Percentiles rank a stretch among this genome's conserved stretches.
phyloP scores from a whole-genome alignment of 2,329 filamentous ascomycete species.

The Apiospora kogelbergensis region DNA sequence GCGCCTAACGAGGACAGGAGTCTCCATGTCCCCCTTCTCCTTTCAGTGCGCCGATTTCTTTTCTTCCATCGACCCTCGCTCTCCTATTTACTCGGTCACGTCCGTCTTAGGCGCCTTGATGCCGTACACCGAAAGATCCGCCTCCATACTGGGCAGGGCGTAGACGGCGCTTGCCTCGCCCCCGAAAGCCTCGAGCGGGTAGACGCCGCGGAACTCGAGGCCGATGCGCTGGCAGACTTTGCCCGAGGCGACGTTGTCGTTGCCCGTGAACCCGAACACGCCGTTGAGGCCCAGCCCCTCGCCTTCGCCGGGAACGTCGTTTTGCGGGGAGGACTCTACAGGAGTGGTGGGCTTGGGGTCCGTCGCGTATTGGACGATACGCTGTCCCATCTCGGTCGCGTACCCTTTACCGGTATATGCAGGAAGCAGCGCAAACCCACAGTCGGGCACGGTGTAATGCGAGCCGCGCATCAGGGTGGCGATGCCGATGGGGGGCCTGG shows the following conservation, averaged over 20 bases:
- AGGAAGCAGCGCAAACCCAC: slow-evolving; percentile 7
- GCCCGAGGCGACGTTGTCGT: not conserved
- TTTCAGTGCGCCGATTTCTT: not conserved
- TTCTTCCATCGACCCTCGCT: not conserved
- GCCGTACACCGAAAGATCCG: not conserved
- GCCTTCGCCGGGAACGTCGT: not conserved
- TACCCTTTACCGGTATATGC: not conserved
- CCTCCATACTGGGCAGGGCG: not conserved
- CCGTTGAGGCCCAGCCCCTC: slow-evolving; percentile 1
- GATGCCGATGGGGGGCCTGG: slow-evolving; percentile 3
- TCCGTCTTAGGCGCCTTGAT: not conserved
- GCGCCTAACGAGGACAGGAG: not conserved
- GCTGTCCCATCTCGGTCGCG: not conserved
- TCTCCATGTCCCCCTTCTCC: not conserved
- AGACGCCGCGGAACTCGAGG: slow-evolving; percentile 5
- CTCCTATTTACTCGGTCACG: not conserved
- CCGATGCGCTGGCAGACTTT: not conserved
- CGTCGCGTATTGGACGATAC: not conserved
- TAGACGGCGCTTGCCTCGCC: not conserved
- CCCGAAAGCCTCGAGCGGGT: slow-evolving; percentile 5
- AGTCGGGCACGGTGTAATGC: slow-evolving; percentile 3
- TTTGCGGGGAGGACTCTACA: too few relatives aligned
- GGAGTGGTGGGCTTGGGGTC: not conserved
- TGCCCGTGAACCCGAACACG: not conserved
- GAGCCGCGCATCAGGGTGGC: not conserved